These are phyloP conservation scores for Penicillium longicatenatum DNA, from an alignment of 495 filamentous ascomycete genomes.

Conservation along the genomic window DNA sequence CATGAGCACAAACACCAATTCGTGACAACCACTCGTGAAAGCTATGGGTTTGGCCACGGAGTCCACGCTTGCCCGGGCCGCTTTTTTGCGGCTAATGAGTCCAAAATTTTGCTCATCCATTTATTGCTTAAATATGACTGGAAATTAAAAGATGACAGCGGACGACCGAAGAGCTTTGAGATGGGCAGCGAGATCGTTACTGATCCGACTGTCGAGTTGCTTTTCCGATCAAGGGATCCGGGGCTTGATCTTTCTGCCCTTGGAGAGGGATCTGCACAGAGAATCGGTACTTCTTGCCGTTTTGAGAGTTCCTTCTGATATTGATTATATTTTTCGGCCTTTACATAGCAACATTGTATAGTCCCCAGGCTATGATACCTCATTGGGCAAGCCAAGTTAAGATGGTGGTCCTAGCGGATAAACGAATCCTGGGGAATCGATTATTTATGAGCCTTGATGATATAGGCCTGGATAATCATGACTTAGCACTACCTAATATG, in stretches of 20 bases:
- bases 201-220: conserved; percentile 32
- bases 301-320: not conserved
- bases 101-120: conserved; percentile 47
- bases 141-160: conserved; percentile 30
- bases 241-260: conserved; percentile 27
- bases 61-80: conserved; percentile 57
- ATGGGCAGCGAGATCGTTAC: conserved; percentile 30
- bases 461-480: too few relatives aligned
- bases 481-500: too few relatives aligned
- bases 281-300: not conserved
- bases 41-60: conserved; percentile 52
- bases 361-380: too few relatives aligned
- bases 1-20: conserved; percentile 47
- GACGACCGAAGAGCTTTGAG: conserved; percentile 29
- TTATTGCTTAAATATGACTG: conserved; percentile 59
- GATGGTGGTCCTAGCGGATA: too few relatives aligned
- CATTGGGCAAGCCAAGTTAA: too few relatives aligned
- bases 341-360: not conserved
- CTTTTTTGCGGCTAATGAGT: conserved; percentile 53
- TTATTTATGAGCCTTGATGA: too few relatives aligned
- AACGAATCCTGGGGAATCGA: too few relatives aligned
- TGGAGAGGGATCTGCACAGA: not conserved
- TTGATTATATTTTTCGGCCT: not conserved
- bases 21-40: conserved; percentile 45
- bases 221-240: conserved; percentile 31